Evolutionary conservation across 805 yeast species (phyloP), one percentile per base, ranked within the genome.

Genomic region (Cyberlindnera japonica): DNA sequence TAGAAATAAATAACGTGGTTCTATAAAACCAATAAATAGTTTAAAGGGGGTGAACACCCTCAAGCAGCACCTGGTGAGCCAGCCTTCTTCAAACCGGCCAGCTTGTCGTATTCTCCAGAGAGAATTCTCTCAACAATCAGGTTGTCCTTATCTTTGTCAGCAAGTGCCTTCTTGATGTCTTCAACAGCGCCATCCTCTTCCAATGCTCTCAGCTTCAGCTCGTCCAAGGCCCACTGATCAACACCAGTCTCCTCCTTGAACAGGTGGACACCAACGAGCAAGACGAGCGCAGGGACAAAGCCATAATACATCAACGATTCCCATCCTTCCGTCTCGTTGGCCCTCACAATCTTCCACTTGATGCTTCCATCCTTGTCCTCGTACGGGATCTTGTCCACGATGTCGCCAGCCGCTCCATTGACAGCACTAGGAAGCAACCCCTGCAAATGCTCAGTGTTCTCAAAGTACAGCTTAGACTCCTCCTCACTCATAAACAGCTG

Each of bases 271-370:
- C 70, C 77, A 39, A 79, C 68, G 33, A 83, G 64, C 48, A 79
- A 67, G 35, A 77, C 66, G 57, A 83, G 68, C 19, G 80, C 78
- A 15, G 95, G 95, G 44, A 86, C 74, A 50, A 82, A 83, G 40
- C 81, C 67, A 62, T 74, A 81, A 65, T 81, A 85, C 54, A 81
- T 79, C 40, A 84, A 70, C 48, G 70, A 69, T 59, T 87, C 95
- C 95, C 95, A 86, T 35, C 95, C 95, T 66, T 86, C 95, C 57
- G 79, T 79, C 54, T 75, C 79, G 39, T 81, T 76, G 58, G 79
- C 88, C 47, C 93, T 73, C 33, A 87, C 79, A 41, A 85, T 66
- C 53, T 78, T 74, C 95, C 93, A 86, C 55, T 79, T 78, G 54
- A 85, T 74, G 54, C 79, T 83, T 26, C 95, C 95, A 14, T 86